phyloP scores from a whole-genome alignment of 768 basidiomycete species.

The Lactarius quietus region DNA sequence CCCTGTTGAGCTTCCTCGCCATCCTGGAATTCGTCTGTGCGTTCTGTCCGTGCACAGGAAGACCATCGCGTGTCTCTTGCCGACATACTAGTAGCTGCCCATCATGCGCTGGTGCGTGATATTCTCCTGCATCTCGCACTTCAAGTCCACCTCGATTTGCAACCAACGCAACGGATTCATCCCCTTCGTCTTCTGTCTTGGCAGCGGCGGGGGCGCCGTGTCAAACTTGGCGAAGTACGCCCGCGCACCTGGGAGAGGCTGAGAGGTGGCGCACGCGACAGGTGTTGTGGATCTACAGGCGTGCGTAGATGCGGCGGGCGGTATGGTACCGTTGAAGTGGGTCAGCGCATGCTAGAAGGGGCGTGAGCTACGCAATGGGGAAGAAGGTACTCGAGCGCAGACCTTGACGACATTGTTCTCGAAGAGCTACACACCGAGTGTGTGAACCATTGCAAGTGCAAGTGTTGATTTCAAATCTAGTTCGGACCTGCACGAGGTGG shows the following conservation, averaged over 20 bases:
- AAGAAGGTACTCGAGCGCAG: slow-evolving; percentile 30
- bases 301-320: slow-evolving; percentile 80
- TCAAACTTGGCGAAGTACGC: slow-evolving; percentile 7
- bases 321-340: slow-evolving; percentile 78
- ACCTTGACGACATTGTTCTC: slow-evolving; percentile 79
- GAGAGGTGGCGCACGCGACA: no score
- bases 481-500: no score
- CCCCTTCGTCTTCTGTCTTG: slow-evolving; percentile 21
- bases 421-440: slow-evolving; percentile 79
- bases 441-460: slow-evolving; percentile 70
- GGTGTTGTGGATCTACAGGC: slow-evolving; percentile 86
- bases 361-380: not conserved
- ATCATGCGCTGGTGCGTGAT: slow-evolving; percentile 92
- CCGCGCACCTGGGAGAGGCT: slow-evolving; percentile 35
- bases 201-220: slow-evolving; percentile 6
- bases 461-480: no score
- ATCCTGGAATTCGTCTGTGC: slow-evolving; percentile 89
- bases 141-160: slow-evolving; percentile 85
- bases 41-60: slow-evolving; percentile 93
- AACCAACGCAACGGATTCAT: slow-evolving; percentile 67
- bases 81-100: slow-evolving; percentile 91
- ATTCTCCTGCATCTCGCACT: slow-evolving; percentile 79
- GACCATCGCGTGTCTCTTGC: slow-evolving; percentile 87
- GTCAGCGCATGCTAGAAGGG: slow-evolving; percentile 77
- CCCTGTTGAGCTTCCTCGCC: slow-evolving; percentile 84